Percentiles rank a stretch among this genome's conserved stretches.
These are phyloP conservation scores for Ulota crispa DNA, from an alignment of 225 moss, liverwort and hornwort genomes.

Conservation along the genomic window DNA sequence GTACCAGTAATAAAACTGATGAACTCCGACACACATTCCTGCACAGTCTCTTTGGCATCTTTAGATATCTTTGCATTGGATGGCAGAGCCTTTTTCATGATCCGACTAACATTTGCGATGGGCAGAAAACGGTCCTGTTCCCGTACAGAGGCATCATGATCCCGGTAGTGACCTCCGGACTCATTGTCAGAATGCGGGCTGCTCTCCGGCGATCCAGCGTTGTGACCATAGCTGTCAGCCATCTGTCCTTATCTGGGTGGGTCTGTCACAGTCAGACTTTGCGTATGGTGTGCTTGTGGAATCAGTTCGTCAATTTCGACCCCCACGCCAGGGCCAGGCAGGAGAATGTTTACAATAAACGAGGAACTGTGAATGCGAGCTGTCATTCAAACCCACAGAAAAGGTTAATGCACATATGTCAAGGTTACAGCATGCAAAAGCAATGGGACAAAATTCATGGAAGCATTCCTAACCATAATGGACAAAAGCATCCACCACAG, in stretches of 20 bases:
- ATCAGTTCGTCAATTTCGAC: constrained; percentile 30
- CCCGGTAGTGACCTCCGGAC: constrained; percentile 74
- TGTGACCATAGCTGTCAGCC: constrained; percentile 83
- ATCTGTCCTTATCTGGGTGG: constrained; percentile 34
- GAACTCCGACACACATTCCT: constrained; percentile 95
- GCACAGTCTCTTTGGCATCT: constrained; percentile 93
- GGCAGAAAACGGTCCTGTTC: constrained; percentile 94
- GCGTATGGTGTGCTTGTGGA: background rate
- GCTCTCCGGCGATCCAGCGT: constrained; percentile 79
- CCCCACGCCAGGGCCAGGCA: background rate
- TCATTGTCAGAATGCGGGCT: constrained; percentile 94
- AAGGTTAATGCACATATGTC: background rate
- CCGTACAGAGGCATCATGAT: constrained; percentile 77
- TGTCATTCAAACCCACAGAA: background rate
- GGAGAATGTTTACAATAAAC: background rate
- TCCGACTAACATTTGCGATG: constrained; percentile 92
- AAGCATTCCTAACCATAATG: background rate
- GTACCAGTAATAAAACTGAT: constrained; percentile 90
- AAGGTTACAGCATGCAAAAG: background rate
- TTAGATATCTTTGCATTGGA: constrained; percentile 93
- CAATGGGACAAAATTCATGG: background rate
- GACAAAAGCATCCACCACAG: background rate
- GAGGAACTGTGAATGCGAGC: background rate
- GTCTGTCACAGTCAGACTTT: background rate
- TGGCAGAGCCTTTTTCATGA: constrained; percentile 91